phyloP scores from a whole-genome alignment of 2,329 filamentous ascomycete genomes.

The Colletotrichum siamense region DNA sequence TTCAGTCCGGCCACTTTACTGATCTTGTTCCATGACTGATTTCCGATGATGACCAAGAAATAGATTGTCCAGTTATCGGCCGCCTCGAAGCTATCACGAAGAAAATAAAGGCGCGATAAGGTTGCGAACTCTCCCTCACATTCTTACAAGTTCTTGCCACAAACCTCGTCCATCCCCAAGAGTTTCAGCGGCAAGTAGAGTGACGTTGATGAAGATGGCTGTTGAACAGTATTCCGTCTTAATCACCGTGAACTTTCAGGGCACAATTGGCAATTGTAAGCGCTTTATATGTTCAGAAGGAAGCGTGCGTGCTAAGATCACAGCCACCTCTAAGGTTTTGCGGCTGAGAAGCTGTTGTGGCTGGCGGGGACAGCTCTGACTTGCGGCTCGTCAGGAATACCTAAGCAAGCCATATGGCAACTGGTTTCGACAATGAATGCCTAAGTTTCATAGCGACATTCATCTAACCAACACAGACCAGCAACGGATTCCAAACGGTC shows the following conservation, averaged over 20 bases:
- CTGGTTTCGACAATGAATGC: too few relatives aligned
- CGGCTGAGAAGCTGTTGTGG: background rate
- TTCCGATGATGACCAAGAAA: background rate
- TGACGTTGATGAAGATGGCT: background rate
- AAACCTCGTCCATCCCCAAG: accelerated
- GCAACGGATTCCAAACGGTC: accelerated
- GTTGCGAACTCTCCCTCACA: background rate
- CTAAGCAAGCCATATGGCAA: too few relatives aligned
- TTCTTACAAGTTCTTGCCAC: accelerated
- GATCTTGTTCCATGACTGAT: background rate
- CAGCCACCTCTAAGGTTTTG: accelerated
- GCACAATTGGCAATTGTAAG: accelerated
- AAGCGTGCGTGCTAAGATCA: background rate
- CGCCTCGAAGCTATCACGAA: background rate
- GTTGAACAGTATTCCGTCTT: background rate
- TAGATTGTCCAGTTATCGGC: background rate
- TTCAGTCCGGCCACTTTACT: background rate
- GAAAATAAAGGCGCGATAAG: background rate
- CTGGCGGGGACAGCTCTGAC: background rate
- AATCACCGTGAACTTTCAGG: background rate
- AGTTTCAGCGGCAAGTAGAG: background rate
- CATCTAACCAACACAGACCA: background rate
- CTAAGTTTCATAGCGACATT: too few relatives aligned
- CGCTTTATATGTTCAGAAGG: accelerated
- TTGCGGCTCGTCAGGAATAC: background rate